These are phyloP conservation scores for Niebla homalea DNA, from an alignment of 495 filamentous ascomycete genomes.

Conservation along the genomic window DNA sequence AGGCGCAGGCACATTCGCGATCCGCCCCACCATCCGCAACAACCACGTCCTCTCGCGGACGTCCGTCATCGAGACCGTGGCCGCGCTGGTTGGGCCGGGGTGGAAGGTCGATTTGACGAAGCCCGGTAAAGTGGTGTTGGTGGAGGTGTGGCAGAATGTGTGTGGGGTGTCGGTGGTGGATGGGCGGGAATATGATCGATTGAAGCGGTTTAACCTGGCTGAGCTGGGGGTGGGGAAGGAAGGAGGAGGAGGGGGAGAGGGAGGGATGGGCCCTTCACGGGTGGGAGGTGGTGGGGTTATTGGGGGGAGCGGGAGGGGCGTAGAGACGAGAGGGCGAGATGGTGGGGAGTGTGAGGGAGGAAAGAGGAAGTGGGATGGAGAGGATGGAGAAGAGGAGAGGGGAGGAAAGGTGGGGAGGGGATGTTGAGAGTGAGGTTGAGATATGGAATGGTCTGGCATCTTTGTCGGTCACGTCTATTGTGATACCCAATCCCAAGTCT, in stretches of 20 bases:
- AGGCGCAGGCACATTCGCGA: slow-evolving; percentile 65
- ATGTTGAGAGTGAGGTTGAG: neutral
- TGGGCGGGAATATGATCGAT: slow-evolving; percentile 49
- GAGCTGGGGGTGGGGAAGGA: slow-evolving; percentile 30
- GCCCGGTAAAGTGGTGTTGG: slow-evolving; percentile 73
- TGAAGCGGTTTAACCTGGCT: slow-evolving; percentile 60
- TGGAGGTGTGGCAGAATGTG: slow-evolving; percentile 78
- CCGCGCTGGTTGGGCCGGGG: slow-evolving; percentile 46
- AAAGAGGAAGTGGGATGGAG: neutral
- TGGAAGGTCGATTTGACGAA: slow-evolving; percentile 75
- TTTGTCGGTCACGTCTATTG: too few relatives aligned
- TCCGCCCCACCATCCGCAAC: slow-evolving; percentile 70
- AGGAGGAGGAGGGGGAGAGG: neutral
- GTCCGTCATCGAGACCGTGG: slow-evolving; percentile 65
- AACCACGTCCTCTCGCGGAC: slow-evolving; percentile 63
- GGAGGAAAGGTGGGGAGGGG: neutral
- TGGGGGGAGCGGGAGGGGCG: neutral
- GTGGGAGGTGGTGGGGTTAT: neutral
- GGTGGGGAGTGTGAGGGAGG: neutral
- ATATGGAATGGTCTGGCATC: neutral
- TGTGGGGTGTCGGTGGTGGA: slow-evolving; percentile 55
- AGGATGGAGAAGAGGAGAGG: neutral
- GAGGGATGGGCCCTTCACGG: neutral
- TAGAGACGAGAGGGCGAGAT: neutral
- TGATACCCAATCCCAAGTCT: too few relatives aligned